Evolutionary conservation across 805 yeast species (phyloP), one percentile per base, ranked within the genome.

Genomic region (Lachancea dasiensis): DNA sequence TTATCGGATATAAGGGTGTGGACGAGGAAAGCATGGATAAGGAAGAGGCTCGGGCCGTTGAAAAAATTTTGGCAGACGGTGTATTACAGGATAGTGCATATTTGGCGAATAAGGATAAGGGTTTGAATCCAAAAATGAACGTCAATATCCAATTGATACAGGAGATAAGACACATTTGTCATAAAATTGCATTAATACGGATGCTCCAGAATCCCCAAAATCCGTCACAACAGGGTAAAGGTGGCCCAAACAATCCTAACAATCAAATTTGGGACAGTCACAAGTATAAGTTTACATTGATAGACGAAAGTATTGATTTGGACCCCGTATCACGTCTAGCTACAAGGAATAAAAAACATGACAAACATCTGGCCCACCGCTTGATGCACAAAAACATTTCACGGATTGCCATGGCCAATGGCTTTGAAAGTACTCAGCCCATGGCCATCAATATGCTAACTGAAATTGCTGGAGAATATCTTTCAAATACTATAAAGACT

Each of bases 401-500:
- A 14, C 86, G 86, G 44, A 64, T 92, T 14, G 77, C 85, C 1
- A 90, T 92, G 97, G 81, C 86, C 27, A 79, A 81, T 29, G 98
- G 98, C 0, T 92, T 85, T 64, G 97, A 92, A 62, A 67, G 82
- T 0, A 74, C 94, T 0, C 86, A 85, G 48, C 76, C 81, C 9
- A 66, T 70, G 33, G 96, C 97, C 5, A 71, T 85, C 18, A 81
- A 84, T 44, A 73, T 86, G 2, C 61, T 92, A 39, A 76, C 96
- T 0, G 94, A 86, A 47, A 60, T 92, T 22, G 90, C 97, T 0
- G 90, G 85, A 33, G 80, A 73, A 43, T 89, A 84, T 53, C 56
- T 92, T 62, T 70, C 77, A 30, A 87, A 85, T 52, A 64, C 92
- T 24, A 81, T 84, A 6, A 73, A 72, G 46, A 75, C 90, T 0